Evolutionary conservation across 495 filamentous ascomycete genomes (phyloP), one percentile per base, ranked within the genome.

Genomic region (Copromyces sp.): DNA sequence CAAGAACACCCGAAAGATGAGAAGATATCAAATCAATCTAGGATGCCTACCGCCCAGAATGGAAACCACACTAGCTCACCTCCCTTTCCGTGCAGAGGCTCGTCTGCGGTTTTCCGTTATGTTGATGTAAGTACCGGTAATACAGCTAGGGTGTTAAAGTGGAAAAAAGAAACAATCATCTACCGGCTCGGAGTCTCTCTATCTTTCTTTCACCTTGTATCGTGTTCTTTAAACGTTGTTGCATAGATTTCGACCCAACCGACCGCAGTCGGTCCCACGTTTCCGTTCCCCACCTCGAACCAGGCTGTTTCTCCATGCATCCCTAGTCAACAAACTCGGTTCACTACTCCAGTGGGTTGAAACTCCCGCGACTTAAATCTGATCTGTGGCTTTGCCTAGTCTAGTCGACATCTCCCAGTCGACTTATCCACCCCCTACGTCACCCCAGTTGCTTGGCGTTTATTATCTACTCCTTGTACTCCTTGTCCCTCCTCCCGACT

Each of bases 31-130:
- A 65, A 74, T 73, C 76, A 77, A 75, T 77, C 75, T 76, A 73
- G 71, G 75, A 79, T 79, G 71, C 76, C 73, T 76, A 73, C 69
- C 78, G 72, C 72, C 79, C 68, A 74, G 72, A 68, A 74, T 71
- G 74, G 75, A 68, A 75, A 45, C 69, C 73, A 74, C 73, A 70
- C 70, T 74, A 73, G 68, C 69, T 73, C 72, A 72, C 47, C 72
- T 77, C 73, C 75, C 73, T 73, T 72, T 71, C 71, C 73, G 72
- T 75, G 74, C 77, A 37, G 75, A 75, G 74, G 74, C 73, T 73
- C 70, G 77, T 72, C 78, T 79, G 77, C 76, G 74, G 73, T 69
- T 74, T 75, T 73, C 76, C 77, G 71, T 76, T 71, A 24, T 9
- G 29, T 65, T 65, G 53, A 65, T 65, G 14, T 61, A 65, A 65